Percentiles rank a stretch among this genome's conserved stretches.
Conservation (phyloP, 1,284 basidiomycete species). For the Moesziomyces antarcticus region DNA sequence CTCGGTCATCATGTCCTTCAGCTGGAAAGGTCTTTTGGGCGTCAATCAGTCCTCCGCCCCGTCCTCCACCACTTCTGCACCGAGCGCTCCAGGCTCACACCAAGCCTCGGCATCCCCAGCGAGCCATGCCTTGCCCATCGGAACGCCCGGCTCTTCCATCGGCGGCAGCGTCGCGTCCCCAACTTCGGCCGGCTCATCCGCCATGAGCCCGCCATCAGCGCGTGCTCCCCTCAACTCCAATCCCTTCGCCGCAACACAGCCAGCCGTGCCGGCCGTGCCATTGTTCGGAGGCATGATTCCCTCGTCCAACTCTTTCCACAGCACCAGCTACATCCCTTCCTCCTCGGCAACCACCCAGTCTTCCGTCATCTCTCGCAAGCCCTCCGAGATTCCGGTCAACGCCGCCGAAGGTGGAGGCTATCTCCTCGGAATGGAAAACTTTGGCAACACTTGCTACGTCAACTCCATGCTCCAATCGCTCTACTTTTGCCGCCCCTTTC, state of each 20-base stretch:
- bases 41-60: constrained; percentile 29
- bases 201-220: constrained; percentile 13
- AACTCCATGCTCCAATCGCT: constrained; percentile 97
- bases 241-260: constrained; percentile 17
- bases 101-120: constrained; percentile 15
- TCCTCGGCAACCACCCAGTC: constrained; percentile 33
- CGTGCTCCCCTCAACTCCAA: constrained; percentile 35
- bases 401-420: constrained; percentile 34
- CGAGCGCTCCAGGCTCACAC: constrained; percentile 8
- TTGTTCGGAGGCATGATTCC: constrained; percentile 36
- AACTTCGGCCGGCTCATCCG: constrained; percentile 12
- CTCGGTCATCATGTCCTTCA: constrained; percentile 57
- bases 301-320: constrained; percentile 23
- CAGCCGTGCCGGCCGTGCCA: constrained; percentile 7
- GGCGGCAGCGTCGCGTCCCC: constrained; percentile 11
- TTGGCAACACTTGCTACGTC: constrained; percentile 75
- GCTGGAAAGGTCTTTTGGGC: constrained; percentile 63
- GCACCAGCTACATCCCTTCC: constrained; percentile 45
- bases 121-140: constrained; percentile 4
- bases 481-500: constrained; percentile 86
- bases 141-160: constrained; percentile 3
- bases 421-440: constrained; percentile 63
- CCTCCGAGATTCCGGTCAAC: constrained; percentile 40
- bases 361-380: constrained; percentile 22
- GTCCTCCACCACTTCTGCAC: constrained; percentile 13